phyloP scores from a whole-genome alignment of 306 rosid species.

The Alnus rubra region DNA sequence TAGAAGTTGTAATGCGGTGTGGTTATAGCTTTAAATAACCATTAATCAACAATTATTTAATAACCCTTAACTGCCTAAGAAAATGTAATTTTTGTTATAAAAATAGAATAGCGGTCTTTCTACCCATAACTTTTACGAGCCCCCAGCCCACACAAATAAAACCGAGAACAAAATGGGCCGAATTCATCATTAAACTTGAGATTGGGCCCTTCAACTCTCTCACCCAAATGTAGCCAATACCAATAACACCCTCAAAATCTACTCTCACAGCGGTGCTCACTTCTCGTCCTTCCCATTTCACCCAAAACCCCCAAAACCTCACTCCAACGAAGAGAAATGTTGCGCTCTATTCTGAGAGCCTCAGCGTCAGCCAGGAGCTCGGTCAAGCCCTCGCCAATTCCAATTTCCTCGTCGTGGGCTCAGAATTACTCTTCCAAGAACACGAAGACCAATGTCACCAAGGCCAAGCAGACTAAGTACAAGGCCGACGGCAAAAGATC shows the following conservation, averaged over 20 bases:
- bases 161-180: no score
- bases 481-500: conserved; percentile 42
- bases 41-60: no score
- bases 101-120: no score
- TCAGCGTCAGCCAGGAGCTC: conserved; percentile 31
- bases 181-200: no score
- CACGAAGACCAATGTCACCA: conserved; percentile 31
- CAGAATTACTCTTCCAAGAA: conserved; percentile 47
- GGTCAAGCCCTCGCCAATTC: conserved; percentile 20
- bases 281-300: not conserved
- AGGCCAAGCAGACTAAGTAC: conserved; percentile 31
- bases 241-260: not conserved
- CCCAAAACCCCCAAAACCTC: conserved; percentile 40
- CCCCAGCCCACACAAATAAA: no score
- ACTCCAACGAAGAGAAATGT: conserved; percentile 38
- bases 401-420: conserved; percentile 11
- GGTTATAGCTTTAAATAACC: no score
- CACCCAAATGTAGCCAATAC: no score
- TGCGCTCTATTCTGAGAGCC: conserved; percentile 48
- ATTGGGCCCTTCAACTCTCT: no score
- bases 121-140: no score
- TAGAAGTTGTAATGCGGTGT: no score
- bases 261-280: not conserved
- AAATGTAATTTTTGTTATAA: no score
- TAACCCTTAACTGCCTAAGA: no score